Conservation (phyloP, 768 basidiomycete species). For the Auricularia auricula-judae region DNA sequence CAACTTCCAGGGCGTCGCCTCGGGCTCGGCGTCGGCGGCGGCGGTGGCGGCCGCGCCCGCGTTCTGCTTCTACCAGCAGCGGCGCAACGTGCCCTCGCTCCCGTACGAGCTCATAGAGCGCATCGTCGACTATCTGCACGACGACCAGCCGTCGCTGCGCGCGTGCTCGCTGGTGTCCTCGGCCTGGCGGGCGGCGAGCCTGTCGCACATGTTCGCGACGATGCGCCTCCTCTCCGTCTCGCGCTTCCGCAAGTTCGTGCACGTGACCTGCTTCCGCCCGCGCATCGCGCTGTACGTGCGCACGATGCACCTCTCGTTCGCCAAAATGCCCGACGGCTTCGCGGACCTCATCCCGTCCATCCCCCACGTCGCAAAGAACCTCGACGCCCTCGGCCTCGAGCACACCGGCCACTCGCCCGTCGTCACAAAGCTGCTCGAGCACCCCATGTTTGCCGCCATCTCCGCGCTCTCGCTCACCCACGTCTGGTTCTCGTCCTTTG, state of each 20-base stretch:
- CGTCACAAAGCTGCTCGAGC: neutral
- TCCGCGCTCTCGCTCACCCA: neutral
- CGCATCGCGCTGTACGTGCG: neutral
- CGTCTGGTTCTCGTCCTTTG: neutral
- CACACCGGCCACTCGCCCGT: neutral
- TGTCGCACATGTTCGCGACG: slow-evolving; percentile 8
- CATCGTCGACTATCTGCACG: slow-evolving; percentile 12
- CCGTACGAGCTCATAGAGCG: slow-evolving; percentile 9
- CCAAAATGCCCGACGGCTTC: neutral
- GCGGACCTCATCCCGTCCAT: neutral
- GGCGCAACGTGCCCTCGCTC: neutral
- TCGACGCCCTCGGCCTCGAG: neutral
- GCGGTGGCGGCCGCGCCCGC: neutral
- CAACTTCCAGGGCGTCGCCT: neutral
- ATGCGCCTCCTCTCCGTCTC: neutral
- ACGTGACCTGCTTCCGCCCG: neutral
- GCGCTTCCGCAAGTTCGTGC: neutral
- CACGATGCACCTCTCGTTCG: neutral
- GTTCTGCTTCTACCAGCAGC: neutral
- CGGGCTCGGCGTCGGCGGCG: neutral
- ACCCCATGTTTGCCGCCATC: neutral
- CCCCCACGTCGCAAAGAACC: neutral
- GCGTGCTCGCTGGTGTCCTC: slow-evolving; percentile 4
- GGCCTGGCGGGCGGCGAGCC: slow-evolving; percentile 7
- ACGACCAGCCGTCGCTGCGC: slow-evolving; percentile 7